Percentiles rank a stretch among this genome's conserved stretches.
phyloP scores from a whole-genome alignment of 164 flowering plant genomes.

The Kalanchoe fedtschenkoi region DNA sequence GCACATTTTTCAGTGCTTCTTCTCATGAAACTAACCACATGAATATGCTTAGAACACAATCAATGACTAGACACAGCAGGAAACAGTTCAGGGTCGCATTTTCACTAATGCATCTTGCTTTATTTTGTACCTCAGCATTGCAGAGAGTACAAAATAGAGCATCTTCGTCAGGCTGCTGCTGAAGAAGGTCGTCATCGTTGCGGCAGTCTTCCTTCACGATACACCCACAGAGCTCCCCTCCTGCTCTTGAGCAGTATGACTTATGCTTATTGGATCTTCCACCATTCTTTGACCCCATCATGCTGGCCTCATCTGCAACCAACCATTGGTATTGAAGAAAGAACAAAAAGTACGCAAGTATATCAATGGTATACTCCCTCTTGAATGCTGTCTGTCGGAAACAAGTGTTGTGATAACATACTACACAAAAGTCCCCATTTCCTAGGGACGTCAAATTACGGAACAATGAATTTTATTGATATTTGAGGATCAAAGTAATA shows the following conservation, averaged over 20 bases:
- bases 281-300: conserved; percentile 27
- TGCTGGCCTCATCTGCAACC: conserved; percentile 42
- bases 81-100: no score
- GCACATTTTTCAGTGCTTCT: not conserved
- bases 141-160: conserved; percentile 92
- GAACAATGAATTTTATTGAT: not conserved
- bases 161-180: conserved; percentile 61
- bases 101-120: not conserved
- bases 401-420: not conserved
- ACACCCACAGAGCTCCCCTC: conserved; percentile 53
- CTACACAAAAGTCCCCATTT: not conserved
- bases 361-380: not conserved
- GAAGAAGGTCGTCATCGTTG: conserved; percentile 37
- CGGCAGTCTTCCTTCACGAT: conserved; percentile 75
- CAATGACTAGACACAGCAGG: no score
- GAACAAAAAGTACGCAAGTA: not conserved
- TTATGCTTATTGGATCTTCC: conserved; percentile 19
- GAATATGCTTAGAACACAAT: no score
- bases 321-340: conserved; percentile 11
- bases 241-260: conserved; percentile 37
- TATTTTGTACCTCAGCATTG: conserved; percentile 70
- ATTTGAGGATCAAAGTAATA: not conserved
- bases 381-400: not conserved
- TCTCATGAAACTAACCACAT: not conserved
- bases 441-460: not conserved